Conservation (phyloP, 768 basidiomycete species). For the Albatrellus ellisii region DNA sequence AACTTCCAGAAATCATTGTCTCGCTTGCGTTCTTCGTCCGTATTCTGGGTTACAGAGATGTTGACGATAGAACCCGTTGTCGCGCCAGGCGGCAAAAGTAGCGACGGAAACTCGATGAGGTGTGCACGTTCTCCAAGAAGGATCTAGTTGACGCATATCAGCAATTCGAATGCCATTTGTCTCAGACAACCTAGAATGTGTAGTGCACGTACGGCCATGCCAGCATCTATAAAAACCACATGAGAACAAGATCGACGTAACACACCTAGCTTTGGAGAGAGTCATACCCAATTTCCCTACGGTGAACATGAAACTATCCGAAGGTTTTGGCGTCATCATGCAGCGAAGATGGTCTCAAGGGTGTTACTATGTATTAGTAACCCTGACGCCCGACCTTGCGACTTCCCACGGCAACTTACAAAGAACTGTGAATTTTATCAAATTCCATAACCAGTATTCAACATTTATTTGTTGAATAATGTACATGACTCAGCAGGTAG, state of each 20-base stretch:
- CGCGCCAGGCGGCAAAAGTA: conserved; percentile 85
- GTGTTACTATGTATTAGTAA: no score
- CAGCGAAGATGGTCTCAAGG: not conserved
- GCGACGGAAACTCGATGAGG: conserved; percentile 94
- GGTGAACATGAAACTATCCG: conserved; percentile 79
- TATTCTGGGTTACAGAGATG: conserved; percentile 87
- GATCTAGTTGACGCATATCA: conserved; percentile 39
- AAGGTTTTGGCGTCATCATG: conserved; percentile 17
- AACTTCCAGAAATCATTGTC: conserved; percentile 75
- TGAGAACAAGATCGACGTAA: conserved; percentile 7
- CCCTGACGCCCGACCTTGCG: no score
- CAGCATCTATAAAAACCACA: conserved; percentile 52
- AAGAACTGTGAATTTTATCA: no score
- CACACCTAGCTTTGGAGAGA: not conserved
- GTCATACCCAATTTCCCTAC: conserved; percentile 85
- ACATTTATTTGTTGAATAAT: no score
- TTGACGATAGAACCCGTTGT: conserved; percentile 94
- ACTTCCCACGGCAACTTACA: no score
- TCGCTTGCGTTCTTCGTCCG: conserved; percentile 69
- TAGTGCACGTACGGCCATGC: conserved; percentile 64
- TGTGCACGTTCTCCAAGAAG: conserved; percentile 89
- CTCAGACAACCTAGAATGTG: not conserved
- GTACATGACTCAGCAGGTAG: no score
- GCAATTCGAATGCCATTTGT: conserved; percentile 1
- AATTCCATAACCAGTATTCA: no score